phyloP scores from a whole-genome alignment of 2,329 filamentous ascomycete species.

The Colletotrichum filicis region DNA sequence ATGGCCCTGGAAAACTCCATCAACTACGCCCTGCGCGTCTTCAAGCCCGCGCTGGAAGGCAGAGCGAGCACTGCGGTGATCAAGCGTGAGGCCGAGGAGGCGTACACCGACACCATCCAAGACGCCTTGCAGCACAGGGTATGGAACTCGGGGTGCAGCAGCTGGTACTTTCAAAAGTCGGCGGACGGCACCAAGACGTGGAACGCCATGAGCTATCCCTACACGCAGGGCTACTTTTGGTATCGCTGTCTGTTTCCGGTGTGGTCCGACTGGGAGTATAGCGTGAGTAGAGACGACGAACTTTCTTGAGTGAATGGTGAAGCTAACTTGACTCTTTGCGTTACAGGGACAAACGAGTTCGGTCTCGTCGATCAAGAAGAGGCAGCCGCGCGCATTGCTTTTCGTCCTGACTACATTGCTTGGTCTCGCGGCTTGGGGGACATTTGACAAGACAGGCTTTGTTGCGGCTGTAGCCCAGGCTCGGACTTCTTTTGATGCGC shows the following conservation, averaged over 20 bases:
- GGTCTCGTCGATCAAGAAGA: neutral
- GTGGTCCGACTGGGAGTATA: constrained; percentile 46
- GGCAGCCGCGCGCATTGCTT: neutral
- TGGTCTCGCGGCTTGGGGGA: neutral
- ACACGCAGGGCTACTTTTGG: constrained; percentile 48
- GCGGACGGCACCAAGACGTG: constrained; percentile 38
- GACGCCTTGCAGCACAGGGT: constrained; percentile 45
- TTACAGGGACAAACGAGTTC: neutral
- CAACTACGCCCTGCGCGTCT: constrained; percentile 68
- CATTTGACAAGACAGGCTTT: neutral
- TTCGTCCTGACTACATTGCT: neutral
- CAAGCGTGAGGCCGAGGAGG: constrained; percentile 46
- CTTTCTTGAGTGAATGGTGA: neutral
- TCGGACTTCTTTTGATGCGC: neutral
- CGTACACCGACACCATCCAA: constrained; percentile 47
- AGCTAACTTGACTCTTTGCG: neutral
- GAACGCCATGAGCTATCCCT: constrained; percentile 50
- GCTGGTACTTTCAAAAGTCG: constrained; percentile 47
- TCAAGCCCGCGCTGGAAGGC: constrained; percentile 57
- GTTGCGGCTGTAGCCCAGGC: neutral
- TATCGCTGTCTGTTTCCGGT: constrained; percentile 48
- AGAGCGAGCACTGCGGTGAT: constrained; percentile 44
- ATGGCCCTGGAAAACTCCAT: constrained; percentile 70
- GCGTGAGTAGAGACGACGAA: constrained; percentile 40
- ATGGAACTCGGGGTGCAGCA: constrained; percentile 43